phyloP scores from a whole-genome alignment of 2,329 filamentous ascomycete genomes.

The Hyphodiscus sp. region DNA sequence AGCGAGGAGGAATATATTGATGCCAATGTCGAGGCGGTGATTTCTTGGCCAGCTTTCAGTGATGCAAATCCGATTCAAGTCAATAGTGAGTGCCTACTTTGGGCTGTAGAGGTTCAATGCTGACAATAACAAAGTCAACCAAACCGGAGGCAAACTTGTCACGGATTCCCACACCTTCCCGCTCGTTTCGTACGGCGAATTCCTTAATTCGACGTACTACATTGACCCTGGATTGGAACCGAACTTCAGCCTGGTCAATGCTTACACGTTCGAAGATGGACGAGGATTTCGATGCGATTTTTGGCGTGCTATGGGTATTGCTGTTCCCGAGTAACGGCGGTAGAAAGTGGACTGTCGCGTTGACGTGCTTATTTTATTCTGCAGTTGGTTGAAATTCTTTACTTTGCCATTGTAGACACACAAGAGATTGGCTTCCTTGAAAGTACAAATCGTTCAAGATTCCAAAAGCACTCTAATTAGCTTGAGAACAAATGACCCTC shows the following conservation, averaged over 20 bases:
- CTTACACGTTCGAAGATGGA: slow-evolving; percentile 12
- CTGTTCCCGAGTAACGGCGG: background rate
- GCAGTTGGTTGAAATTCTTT: background rate
- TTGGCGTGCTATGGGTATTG: slow-evolving; percentile 7
- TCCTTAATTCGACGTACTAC: slow-evolving; percentile 13
- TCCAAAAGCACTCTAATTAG: background rate
- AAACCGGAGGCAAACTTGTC: slow-evolving; percentile 9
- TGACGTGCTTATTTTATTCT: background rate
- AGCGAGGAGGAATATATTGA: background rate
- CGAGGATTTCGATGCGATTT: slow-evolving; percentile 17
- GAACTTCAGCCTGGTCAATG: slow-evolving; percentile 14
- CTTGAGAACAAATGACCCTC: background rate
- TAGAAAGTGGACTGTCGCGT: background rate
- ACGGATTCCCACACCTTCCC: background rate
- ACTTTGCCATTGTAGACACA: no score
- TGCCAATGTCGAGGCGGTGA: background rate
- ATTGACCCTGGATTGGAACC: slow-evolving; percentile 10
- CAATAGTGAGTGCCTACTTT: background rate
- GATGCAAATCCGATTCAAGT: background rate
- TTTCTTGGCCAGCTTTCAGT: background rate
- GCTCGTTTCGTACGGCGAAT: background rate
- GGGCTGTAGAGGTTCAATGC: background rate
- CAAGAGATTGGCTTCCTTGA: no score
- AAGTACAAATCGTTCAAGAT: no score
- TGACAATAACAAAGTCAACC: slow-evolving; percentile 10